Evolutionary conservation across 2,329 filamentous ascomycete genomes (phyloP).

Genomic region (Cordyceps farinosa): DNA sequence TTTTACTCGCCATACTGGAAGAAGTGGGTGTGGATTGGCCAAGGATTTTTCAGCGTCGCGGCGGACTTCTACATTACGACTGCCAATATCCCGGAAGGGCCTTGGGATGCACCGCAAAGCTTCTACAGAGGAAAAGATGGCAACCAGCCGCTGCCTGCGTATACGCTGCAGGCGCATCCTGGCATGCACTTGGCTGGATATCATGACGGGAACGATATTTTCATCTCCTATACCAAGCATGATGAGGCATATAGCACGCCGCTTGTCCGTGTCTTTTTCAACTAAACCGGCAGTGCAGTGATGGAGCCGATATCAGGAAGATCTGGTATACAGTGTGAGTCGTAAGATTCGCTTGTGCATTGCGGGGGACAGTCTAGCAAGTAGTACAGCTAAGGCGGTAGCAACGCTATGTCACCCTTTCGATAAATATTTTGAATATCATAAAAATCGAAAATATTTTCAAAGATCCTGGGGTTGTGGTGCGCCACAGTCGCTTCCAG

Average conservation of each 20-base stretch:
- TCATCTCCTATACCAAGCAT: slow-evolving; percentile 15
- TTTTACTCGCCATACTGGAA: slow-evolving; percentile 22
- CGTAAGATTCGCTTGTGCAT: too few relatives aligned
- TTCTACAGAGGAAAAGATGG: slow-evolving; percentile 18
- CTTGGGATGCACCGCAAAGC: slow-evolving; percentile 16
- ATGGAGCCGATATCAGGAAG: too few relatives aligned
- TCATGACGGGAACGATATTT: slow-evolving; percentile 15
- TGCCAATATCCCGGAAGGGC: slow-evolving; percentile 20
- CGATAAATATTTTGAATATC: too few relatives aligned
- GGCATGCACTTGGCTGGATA: slow-evolving; percentile 12
- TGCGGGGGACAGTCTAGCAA: too few relatives aligned
- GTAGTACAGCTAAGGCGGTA: too few relatives aligned
- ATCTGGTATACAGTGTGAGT: too few relatives aligned
- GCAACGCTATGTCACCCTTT: too few relatives aligned
- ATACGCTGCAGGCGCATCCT: slow-evolving; percentile 21
- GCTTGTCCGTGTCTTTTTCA: slow-evolving; percentile 9
- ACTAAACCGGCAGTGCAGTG: not conserved
- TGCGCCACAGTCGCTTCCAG: too few relatives aligned
- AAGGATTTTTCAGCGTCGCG: slow-evolving; percentile 19
- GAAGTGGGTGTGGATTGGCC: slow-evolving; percentile 26
- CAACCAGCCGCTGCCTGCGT: slow-evolving; percentile 8
- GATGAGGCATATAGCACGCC: slow-evolving; percentile 17
- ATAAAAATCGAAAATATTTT: too few relatives aligned
- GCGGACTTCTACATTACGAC: slow-evolving; percentile 25
- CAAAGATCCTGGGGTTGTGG: too few relatives aligned